A percentile compares a stretch with the other conserved stretches of the same genome.
These are phyloP conservation scores for Royoungia palumana DNA, from an alignment of 768 basidiomycete species.

Conservation along the genomic window DNA sequence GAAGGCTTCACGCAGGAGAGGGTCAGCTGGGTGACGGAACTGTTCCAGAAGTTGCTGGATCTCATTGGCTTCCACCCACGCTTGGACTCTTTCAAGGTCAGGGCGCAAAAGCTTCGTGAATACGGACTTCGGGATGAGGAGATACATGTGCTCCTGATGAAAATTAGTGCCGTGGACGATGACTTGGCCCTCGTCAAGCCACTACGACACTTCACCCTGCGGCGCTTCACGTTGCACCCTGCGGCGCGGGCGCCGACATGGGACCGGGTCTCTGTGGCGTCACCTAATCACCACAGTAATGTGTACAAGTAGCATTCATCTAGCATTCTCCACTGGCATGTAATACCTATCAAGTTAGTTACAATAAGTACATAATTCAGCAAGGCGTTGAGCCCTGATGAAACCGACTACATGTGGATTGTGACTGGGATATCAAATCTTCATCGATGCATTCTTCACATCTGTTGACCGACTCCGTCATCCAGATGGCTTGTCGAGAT, in stretches of 20 bases:
- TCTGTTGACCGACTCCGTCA: background rate
- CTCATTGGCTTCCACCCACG: conserved; percentile 21
- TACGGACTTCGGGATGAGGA: conserved; percentile 26
- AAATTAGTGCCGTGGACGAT: conserved; percentile 21
- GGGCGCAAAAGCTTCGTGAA: conserved; percentile 24
- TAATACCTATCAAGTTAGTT: conserved; percentile 1
- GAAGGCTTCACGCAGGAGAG: conserved; percentile 21
- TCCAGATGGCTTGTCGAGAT: conserved; percentile 29
- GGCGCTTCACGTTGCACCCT: conserved; percentile 4
- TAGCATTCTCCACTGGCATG: too few species aligned
- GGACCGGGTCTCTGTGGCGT: background rate
- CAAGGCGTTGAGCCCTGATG: background rate
- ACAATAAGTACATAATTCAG: background rate
- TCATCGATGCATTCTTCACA: conserved; percentile 3
- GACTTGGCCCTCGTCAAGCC: conserved; percentile 13
- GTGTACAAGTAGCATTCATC: conserved; percentile 2
- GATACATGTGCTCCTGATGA: conserved; percentile 15
- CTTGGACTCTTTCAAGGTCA: conserved; percentile 19
- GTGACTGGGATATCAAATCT: background rate
- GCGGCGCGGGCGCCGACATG: conserved; percentile 10
- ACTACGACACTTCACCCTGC: conserved; percentile 1
- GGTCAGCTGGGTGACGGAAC: conserved; percentile 22
- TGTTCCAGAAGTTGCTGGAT: conserved; percentile 24
- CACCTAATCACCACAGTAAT: conserved; percentile 2
- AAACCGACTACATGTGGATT: background rate